A percentile compares a stretch with the other conserved stretches of the same genome.
Evolutionary conservation across 306 rosid species (phyloP).

Genomic region (Clitoria ternatea): DNA sequence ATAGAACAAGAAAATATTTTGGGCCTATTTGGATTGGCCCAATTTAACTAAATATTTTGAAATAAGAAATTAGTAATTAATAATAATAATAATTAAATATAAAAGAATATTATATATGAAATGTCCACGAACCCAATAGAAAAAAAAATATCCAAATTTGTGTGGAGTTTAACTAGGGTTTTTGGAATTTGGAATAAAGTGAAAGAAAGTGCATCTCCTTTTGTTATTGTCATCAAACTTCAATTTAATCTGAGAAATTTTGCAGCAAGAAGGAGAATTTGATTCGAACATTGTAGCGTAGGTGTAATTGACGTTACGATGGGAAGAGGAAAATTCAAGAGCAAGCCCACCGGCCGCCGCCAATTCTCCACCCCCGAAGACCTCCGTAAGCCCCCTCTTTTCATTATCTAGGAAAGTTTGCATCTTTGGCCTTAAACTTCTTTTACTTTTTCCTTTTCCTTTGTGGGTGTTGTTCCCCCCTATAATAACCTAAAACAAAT

Average conservation of each 20-base stretch:
- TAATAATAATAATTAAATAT: no score
- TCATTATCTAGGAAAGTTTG: not conserved
- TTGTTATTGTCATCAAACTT: not conserved
- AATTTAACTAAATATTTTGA: no score
- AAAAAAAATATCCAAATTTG: not conserved
- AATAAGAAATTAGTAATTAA: no score
- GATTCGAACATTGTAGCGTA: conserved; percentile 14
- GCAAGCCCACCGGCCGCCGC: conserved; percentile 95
- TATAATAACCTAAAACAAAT: not conserved
- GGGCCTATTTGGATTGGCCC: not conserved
- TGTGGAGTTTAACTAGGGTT: conserved; percentile 34
- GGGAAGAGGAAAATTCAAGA: conserved; percentile 94
- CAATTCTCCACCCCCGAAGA: conserved; percentile 85
- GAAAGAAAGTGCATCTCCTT: conserved; percentile 5
- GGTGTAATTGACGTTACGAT: conserved; percentile 41
- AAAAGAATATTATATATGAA: no score
- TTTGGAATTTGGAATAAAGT: conserved; percentile 24
- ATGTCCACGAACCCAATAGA: no score
- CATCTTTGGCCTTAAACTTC: not conserved
- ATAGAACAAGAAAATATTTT: no score
- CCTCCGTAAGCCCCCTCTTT: conserved; percentile 44
- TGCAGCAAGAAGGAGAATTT: conserved; percentile 9
- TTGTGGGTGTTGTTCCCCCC: not conserved
- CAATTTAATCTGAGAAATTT: not conserved
- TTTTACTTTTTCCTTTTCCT: not conserved